Percentiles rank a stretch among this genome's conserved stretches.
Evolutionary conservation across 306 rosid species (phyloP).

Genomic region (Rosa rugosa): DNA sequence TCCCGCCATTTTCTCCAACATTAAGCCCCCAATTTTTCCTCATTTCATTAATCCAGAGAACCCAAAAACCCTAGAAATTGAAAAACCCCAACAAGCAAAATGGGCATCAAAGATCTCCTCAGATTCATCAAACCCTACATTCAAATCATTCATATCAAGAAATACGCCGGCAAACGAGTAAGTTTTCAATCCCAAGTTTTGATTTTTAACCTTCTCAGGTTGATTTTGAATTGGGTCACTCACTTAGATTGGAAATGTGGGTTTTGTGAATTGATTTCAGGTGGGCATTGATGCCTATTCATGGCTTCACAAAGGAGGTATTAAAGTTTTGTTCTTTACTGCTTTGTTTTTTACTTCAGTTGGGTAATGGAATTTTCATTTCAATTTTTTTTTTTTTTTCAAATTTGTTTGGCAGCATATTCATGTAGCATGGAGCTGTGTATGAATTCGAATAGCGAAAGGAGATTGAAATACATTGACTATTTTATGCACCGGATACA

Average conservation of each 20-base stretch:
- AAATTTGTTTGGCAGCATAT: slow-evolving; percentile 55
- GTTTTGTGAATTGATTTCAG: slow-evolving; percentile 35
- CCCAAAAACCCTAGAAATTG: not conserved
- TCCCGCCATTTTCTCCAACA: slow-evolving; percentile 67
- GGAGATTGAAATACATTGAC: slow-evolving; percentile 65
- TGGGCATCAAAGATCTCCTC: slow-evolving; percentile 99
- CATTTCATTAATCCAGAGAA: not conserved
- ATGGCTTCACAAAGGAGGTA: slow-evolving; percentile 98
- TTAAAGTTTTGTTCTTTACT: not conserved
- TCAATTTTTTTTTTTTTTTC: not conserved
- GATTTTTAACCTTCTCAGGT: not conserved
- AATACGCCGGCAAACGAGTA: slow-evolving; percentile 83
- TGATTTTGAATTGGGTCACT: not conserved
- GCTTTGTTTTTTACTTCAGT: not conserved
- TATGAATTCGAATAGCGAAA: slow-evolving; percentile 58
- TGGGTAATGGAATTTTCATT: not conserved
- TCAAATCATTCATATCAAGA: slow-evolving; percentile 61
- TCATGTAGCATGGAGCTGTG: slow-evolving; percentile 95
- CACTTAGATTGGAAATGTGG: not conserved
- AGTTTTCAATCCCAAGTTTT: slow-evolving; percentile 2
- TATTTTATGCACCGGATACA: slow-evolving; percentile 71
- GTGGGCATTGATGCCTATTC: slow-evolving; percentile 98
- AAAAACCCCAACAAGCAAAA: slow-evolving; percentile 32
- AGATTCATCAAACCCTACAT: slow-evolving; percentile 83
- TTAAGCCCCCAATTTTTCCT: not conserved